Evolutionary conservation across 345 rosid genomes (phyloP).

Genomic region (Camelina sativa): DNA sequence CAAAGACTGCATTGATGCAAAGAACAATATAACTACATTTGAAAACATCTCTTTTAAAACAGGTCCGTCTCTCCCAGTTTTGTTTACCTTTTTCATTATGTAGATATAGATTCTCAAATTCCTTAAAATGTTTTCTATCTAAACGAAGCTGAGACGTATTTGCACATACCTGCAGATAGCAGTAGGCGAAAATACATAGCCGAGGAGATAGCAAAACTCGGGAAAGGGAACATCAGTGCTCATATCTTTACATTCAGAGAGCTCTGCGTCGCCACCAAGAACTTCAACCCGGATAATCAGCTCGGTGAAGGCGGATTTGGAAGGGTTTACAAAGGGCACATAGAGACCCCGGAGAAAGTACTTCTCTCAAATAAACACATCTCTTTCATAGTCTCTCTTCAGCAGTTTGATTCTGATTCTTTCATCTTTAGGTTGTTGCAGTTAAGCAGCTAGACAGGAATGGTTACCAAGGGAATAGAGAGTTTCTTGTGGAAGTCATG

Average conservation of each 20-base stretch:
- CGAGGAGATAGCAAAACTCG: constrained; percentile 63
- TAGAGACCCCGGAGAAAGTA: constrained; percentile 58
- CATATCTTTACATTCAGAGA: constrained; percentile 66
- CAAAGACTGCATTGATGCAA: constrained; percentile 59
- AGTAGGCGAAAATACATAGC: constrained; percentile 73
- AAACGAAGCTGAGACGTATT: constrained; percentile 4
- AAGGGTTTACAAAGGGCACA: constrained; percentile 76
- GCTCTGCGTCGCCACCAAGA: constrained; percentile 64
- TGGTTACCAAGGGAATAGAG: constrained; percentile 85
- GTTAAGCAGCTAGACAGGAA: constrained; percentile 85
- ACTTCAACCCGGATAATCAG: constrained; percentile 66
- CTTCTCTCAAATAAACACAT: background rate
- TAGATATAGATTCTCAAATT: constrained; percentile 5
- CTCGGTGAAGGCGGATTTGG: constrained; percentile 99
- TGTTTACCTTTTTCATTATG: background rate
- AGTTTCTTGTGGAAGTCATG: constrained; percentile 78
- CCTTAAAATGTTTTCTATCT: background rate
- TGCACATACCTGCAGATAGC: constrained; percentile 56
- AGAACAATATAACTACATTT: constrained; percentile 55
- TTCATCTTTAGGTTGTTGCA: constrained; percentile 57
- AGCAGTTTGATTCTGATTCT: constrained; percentile 6
- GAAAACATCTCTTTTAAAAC: constrained; percentile 83
- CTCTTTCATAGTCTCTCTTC: background rate
- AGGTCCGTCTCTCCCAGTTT: constrained; percentile 62
- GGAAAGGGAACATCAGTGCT: constrained; percentile 72